Conservation (phyloP, 805 yeast species). For the Scheffersomyces lignosus region DNA sequence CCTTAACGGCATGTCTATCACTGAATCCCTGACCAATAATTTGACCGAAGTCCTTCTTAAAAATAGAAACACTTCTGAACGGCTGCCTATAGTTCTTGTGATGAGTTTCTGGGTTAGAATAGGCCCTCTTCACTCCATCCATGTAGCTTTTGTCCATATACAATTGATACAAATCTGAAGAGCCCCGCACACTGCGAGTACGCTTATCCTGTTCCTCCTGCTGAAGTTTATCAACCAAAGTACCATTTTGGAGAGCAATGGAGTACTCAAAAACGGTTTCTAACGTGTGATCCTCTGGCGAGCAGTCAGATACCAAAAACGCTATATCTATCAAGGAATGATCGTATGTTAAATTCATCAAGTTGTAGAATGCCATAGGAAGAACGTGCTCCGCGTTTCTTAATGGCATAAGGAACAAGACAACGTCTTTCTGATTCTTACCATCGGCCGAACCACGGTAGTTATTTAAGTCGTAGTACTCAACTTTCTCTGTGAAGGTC, state of each 20-base stretch:
- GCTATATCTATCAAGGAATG: constrained; percentile 79
- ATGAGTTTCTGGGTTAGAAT: constrained; percentile 55
- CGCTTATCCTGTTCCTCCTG: constrained; percentile 37
- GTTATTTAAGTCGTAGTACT: constrained; percentile 60
- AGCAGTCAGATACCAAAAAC: constrained; percentile 78
- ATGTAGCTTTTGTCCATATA: constrained; percentile 70
- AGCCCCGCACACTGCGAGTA: constrained; percentile 45
- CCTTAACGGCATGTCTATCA: constrained; percentile 82
- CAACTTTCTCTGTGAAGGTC: constrained; percentile 48
- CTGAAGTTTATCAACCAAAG: constrained; percentile 50
- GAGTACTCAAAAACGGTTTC: constrained; percentile 66
- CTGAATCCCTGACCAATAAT: constrained; percentile 81
- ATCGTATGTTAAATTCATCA: constrained; percentile 84
- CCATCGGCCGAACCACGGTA: constrained; percentile 57
- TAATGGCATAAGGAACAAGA: constrained; percentile 71
- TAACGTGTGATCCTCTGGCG: constrained; percentile 63
- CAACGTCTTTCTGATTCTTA: constrained; percentile 53
- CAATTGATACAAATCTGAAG: constrained; percentile 61
- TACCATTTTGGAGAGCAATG: constrained; percentile 69
- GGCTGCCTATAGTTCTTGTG: constrained; percentile 64
- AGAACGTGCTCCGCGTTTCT: constrained; percentile 76
- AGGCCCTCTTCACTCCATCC: constrained; percentile 56
- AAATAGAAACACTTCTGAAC: constrained; percentile 78
- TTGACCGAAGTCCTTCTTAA: constrained; percentile 81
- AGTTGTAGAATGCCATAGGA: constrained; percentile 79